Base-by-base conservation (phyloP, 2,329 filamentous ascomycete genomes). In the Trichoderma brevicompactum region DNA sequence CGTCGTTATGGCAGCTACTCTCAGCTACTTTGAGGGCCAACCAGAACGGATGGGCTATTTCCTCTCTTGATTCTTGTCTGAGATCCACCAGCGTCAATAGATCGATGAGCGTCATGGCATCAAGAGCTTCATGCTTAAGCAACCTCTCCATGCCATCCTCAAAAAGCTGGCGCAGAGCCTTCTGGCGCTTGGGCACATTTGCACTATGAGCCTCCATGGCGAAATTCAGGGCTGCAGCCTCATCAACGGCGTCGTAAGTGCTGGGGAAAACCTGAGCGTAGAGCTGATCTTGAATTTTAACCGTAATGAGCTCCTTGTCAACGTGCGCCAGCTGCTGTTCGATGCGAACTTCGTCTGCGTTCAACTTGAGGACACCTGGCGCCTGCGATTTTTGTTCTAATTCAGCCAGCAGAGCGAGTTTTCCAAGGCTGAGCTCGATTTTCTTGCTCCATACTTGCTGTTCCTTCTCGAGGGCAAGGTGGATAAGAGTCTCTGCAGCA, bases 371-470 rank as follows among this genome's bases (percentile, higher is more conserved):
- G 61, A 75, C 72, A 63, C 78, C 73, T 56, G 56, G 56, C 9
- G 36, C 28, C 43, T 66, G 46, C 5, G 63, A 53, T 40, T 70
- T 72, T 65, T 71, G 73, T 60, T 79, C 76, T 7, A 79, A 81
- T 44, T 88, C 86, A 15, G 92, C 92, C 69, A 97, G 78, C 62
- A 88, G 83, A 15, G 89, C 86, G 53, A 99, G 83, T 77, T 97
- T 98, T 41, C 92, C 91, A 44, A 99, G 83, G 66, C 92, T 96
- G 32, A 98, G 81, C 77, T 98, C 91, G 40, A 97, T 91, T 76
- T 96, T 95, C 80, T 96, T 96, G 78, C 88, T 92, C 94, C 94
- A 98, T 4, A 95, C 79, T 71, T 94, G 90, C 60, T 87, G 85
- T 75, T 97, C 94, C 62, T 87, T 86, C 56, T 84, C 83, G 19